Evolutionary conservation across 768 basidiomycete species (phyloP).

Genomic region (Asterophora parasitica): DNA sequence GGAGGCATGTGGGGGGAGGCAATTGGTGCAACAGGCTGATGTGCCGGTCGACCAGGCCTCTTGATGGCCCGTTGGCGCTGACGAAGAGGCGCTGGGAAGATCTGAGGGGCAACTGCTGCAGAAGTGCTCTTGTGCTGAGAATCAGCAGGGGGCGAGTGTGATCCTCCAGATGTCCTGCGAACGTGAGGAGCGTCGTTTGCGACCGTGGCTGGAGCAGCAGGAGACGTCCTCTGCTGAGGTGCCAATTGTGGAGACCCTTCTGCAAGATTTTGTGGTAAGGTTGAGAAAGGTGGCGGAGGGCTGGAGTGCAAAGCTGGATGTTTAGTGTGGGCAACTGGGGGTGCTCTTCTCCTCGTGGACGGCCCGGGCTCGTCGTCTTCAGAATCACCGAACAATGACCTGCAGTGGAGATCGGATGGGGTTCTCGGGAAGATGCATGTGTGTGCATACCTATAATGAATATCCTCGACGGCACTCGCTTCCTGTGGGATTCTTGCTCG

Average conservation of each 20-base stretch:
- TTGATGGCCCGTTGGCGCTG: constrained; percentile 1
- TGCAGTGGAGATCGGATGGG: not conserved
- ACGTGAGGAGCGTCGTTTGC: too few relatives aligned
- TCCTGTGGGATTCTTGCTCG: not conserved
- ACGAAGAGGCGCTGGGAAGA: not conserved
- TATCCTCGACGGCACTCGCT: not conserved
- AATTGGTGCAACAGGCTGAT: not conserved
- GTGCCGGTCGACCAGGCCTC: constrained; percentile 3
- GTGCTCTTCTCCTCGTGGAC: not conserved
- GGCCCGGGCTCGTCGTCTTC: constrained; percentile 6
- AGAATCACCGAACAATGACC: not conserved
- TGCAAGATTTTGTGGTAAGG: constrained; percentile 11
- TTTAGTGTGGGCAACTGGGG: not conserved
- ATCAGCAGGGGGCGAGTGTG: too few relatives aligned
- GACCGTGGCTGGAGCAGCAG: too few relatives aligned
- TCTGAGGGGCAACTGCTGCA: constrained; percentile 4
- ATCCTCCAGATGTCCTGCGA: too few relatives aligned
- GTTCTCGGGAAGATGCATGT: not conserved
- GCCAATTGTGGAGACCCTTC: too few relatives aligned
- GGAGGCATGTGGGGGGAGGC: constrained; percentile 18
- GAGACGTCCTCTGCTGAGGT: too few relatives aligned
- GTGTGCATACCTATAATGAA: not conserved
- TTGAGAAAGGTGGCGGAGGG: not conserved
- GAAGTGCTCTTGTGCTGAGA: constrained; percentile 4
- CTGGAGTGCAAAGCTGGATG: not conserved